These are phyloP conservation scores for Pseudogymnoascus sp. DNA, from an alignment of 2,329 filamentous ascomycete species.

Conservation along the genomic window DNA sequence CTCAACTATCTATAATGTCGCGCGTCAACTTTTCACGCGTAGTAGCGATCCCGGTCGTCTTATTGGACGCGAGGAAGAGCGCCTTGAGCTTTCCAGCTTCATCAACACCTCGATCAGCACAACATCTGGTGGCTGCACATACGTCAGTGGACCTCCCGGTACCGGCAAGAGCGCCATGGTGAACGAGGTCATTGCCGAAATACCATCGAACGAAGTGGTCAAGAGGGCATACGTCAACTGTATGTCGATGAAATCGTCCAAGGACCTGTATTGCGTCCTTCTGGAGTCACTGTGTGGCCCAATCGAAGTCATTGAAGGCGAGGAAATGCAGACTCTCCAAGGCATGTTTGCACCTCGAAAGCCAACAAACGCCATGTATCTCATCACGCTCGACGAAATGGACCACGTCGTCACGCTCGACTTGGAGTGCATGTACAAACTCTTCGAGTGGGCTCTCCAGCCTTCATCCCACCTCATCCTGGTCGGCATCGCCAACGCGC, in stretches of 20 bases:
- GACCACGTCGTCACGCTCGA: constrained; percentile 88
- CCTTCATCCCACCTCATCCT: constrained; percentile 71
- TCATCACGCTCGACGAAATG: constrained; percentile 92
- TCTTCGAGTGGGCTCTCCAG: constrained; percentile 95
- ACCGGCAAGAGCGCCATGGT: constrained; percentile 96
- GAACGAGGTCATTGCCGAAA: constrained; percentile 61
- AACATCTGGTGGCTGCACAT: constrained; percentile 69
- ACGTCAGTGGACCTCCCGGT: constrained; percentile 90
- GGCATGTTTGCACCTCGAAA: constrained; percentile 60
- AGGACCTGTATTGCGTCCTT: constrained; percentile 75
- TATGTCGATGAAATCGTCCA: constrained; percentile 87
- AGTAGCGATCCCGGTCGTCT: constrained; percentile 32
- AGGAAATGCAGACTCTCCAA: constrained; percentile 60
- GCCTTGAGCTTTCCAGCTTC: constrained; percentile 59
- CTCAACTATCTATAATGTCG: constrained; percentile 76
- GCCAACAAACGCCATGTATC: constrained; percentile 47
- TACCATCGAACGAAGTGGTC: constrained; percentile 43
- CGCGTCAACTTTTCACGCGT: constrained; percentile 75
- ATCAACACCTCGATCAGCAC: constrained; percentile 54
- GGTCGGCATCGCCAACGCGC: constrained; percentile 89
- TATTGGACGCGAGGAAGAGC: constrained; percentile 37
- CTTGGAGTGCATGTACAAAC: constrained; percentile 76
- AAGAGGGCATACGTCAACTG: constrained; percentile 83
- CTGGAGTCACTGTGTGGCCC: constrained; percentile 59
- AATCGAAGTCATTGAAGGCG: constrained; percentile 51